A percentile compares a stretch with the other conserved stretches of the same genome.
Evolutionary conservation across 2,329 filamentous ascomycete species (phyloP).

Genomic region (Sarocladium brachiariae): DNA sequence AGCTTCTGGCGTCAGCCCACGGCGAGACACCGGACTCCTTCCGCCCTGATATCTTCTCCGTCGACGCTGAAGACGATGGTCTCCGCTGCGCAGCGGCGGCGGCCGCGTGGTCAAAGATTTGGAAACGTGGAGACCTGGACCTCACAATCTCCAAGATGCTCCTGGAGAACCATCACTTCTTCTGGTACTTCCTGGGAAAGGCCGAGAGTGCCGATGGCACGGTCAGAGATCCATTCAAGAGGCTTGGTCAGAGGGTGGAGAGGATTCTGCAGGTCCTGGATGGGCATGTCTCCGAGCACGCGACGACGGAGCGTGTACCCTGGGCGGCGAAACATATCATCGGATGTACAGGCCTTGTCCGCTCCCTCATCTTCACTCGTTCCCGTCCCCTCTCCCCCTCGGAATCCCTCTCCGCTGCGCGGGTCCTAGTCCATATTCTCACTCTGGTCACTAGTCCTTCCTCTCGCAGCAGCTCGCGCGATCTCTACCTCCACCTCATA

Average conservation of each 20-base stretch:
- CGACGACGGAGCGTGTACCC: conserved; percentile 26
- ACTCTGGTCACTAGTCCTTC: conserved; percentile 37
- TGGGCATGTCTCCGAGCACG: neutral
- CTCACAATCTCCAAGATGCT: conserved; percentile 47
- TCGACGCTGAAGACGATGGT: conserved; percentile 9
- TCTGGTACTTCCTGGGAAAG: conserved; percentile 43
- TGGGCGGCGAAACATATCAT: conserved; percentile 45
- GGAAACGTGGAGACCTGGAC: conserved; percentile 40
- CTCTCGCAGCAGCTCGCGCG: conserved; percentile 29
- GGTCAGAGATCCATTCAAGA: conserved; percentile 40
- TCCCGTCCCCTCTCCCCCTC: conserved; percentile 27
- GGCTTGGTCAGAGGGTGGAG: conserved; percentile 39
- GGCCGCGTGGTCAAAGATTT: conserved; percentile 16
- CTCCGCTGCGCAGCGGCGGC: conserved; percentile 5
- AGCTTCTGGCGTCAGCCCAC: conserved; percentile 43
- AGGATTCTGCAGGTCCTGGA: conserved; percentile 37
- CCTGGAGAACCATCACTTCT: conserved; percentile 46
- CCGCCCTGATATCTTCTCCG: conserved; percentile 43
- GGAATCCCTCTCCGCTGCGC: conserved; percentile 39
- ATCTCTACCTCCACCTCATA: conserved; percentile 42
- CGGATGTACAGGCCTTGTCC: conserved; percentile 35
- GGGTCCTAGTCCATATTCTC: conserved; percentile 41
- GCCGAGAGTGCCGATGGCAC: conserved; percentile 34
- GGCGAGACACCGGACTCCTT: conserved; percentile 32
- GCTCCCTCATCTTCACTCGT: conserved; percentile 31